Base-by-base conservation (phyloP, 2,329 filamentous ascomycete species). In the Talaromyces marneffei region DNA sequence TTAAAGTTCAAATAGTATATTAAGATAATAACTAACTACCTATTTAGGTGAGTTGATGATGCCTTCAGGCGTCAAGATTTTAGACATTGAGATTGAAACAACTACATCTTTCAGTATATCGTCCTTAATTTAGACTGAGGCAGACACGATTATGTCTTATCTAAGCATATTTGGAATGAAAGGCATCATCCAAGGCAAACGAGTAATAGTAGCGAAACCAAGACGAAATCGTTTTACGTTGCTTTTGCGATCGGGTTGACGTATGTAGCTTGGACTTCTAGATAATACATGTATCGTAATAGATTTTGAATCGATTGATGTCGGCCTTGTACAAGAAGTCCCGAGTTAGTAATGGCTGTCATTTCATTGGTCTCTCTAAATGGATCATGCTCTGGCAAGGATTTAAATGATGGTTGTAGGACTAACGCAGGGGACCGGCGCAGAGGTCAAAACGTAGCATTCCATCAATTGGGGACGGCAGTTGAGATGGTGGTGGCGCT, bases 331-430 rank as follows among this genome's bases (percentile, higher is more conserved):
- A 16, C 29, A 33, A 18, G 53, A 29, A 31, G 42, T 18, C 8
- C 37, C 37, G 33, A 27, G 23, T n/a, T 56, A 42, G 35, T 56
- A 42, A 56, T 42, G 3, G n/a, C 16, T 31, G 20, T 25, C n/a
- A 42, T 56, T 8, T 42, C 25, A 56, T 42, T 56, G 53, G 53
- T 40, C 25, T 42, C 42, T 29, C n/a, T 40, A 56, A n/a, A 35
- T 23, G 29, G n/a, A 52, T 20, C n/a, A 3, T 6, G 46, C 46
- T 25, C 14, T 39, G 33, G 31, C 52, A 55, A 33, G 52, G 52
- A 39, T 39, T 35, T 33, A 52, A 33, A 52, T 52, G 48, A 52
- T 52, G 48, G 48, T 33, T 52, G 48, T 52, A 35, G 29, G 48
- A 14, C 48, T 52, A 52, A 52, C 48, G 48, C 48, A 52, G 29